A percentile compares a stretch with the other conserved stretches of the same genome.
These are phyloP conservation scores for Fraxinus angustifolia DNA, from an alignment of 305 asterid species.

Conservation along the genomic window DNA sequence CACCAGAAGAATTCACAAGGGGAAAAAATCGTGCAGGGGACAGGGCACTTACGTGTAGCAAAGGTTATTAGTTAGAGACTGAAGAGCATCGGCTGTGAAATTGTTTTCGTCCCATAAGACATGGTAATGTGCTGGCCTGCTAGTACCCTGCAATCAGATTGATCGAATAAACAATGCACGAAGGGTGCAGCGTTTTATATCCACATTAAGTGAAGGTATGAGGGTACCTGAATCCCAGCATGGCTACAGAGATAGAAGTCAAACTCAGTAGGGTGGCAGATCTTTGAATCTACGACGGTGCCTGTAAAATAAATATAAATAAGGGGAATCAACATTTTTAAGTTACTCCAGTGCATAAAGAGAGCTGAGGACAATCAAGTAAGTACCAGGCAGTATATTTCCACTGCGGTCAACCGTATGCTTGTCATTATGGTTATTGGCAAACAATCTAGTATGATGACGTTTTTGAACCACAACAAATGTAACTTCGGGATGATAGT, in stretches of 20 bases:
- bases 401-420: slow-evolving; percentile 73
- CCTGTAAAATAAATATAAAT: slow-evolving; percentile 38
- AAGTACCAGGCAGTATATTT: slow-evolving; percentile 65
- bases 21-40: background rate
- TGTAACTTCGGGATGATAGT: slow-evolving; percentile 83
- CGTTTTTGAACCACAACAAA: slow-evolving; percentile 93
- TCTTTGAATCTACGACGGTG: slow-evolving; percentile 89
- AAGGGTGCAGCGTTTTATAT: background rate
- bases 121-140: slow-evolving; percentile 94
- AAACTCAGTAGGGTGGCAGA: slow-evolving; percentile 94
- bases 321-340: background rate
- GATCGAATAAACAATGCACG: background rate
- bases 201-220: background rate
- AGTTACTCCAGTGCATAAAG: background rate
- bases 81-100: slow-evolving; percentile 76
- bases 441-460: slow-evolving; percentile 81
- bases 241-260: slow-evolving; percentile 97
- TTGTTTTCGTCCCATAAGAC: slow-evolving; percentile 89
- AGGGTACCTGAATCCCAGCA: slow-evolving; percentile 88
- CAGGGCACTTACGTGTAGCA: slow-evolving; percentile 71
- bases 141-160: slow-evolving; percentile 57
- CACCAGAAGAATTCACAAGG: background rate
- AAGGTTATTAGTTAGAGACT: slow-evolving; percentile 72
- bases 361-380: background rate
- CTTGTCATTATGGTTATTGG: slow-evolving; percentile 65